These are phyloP conservation scores for Xylaria flabelliformis DNA, from an alignment of 495 filamentous ascomycete species.

Conservation along the genomic window DNA sequence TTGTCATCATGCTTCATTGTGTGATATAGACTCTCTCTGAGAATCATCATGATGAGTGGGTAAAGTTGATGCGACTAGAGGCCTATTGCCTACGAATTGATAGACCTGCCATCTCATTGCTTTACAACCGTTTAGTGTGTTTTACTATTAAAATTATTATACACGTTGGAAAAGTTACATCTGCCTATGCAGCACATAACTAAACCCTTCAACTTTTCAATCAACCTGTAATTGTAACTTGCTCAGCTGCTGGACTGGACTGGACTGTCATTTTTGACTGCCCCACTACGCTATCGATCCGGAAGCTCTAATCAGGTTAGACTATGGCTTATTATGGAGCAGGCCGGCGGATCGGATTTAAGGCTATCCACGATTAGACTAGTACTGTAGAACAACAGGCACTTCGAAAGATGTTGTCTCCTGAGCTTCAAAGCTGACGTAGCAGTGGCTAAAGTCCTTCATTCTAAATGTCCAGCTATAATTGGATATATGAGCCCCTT, in stretches of 20 bases:
- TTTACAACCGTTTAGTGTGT: too few relatives aligned
- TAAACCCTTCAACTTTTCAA: too few relatives aligned
- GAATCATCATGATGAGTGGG: not conserved
- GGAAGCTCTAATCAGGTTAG: not conserved
- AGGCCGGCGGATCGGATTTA: not conserved
- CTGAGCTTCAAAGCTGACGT: not conserved
- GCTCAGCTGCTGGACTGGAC: too few relatives aligned
- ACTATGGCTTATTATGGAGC: not conserved
- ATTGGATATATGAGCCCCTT: not conserved
- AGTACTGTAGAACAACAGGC: not conserved
- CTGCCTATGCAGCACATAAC: too few relatives aligned
- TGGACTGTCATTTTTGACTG: not conserved
- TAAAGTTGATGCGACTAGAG: not conserved
- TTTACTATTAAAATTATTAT: too few relatives aligned
- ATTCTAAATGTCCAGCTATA: not conserved
- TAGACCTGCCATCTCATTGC: not conserved
- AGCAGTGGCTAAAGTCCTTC: not conserved
- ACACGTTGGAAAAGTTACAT: not conserved
- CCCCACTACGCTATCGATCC: not conserved
- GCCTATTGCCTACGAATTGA: not conserved
- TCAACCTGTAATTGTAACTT: too few relatives aligned
- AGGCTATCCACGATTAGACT: not conserved
- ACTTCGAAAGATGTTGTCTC: not conserved
- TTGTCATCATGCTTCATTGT: slow-evolving; percentile 26
- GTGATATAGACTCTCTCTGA: not conserved